These are phyloP conservation scores for Pythium sukuiense DNA, from an alignment of 352 stramenopile species.

Conservation along the genomic window DNA sequence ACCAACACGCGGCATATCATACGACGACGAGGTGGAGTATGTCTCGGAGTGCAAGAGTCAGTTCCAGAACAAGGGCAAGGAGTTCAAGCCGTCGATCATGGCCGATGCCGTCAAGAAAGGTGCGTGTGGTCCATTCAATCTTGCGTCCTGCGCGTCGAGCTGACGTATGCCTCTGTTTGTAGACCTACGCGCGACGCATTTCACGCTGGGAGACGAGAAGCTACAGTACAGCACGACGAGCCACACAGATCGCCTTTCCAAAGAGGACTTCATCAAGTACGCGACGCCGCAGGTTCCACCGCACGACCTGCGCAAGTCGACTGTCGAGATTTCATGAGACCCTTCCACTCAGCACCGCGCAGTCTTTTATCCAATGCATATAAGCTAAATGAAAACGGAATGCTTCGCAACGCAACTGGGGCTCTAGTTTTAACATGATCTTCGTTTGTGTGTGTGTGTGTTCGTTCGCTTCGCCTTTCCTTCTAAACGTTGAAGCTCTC, in stretches of 20 bases:
- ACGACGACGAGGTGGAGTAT: constrained; percentile 80
- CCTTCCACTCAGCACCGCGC: background rate
- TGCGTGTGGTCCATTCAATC: constrained; percentile 23
- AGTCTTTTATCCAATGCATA: constrained; percentile 5
- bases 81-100: constrained; percentile 73
- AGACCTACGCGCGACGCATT: constrained; percentile 84
- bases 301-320: constrained; percentile 71
- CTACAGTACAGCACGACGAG: constrained; percentile 73
- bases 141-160: background rate
- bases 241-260: constrained; percentile 50
- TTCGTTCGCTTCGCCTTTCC: background rate
- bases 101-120: constrained; percentile 75
- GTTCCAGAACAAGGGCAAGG: constrained; percentile 72
- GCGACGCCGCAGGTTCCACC: constrained; percentile 40
- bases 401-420: background rate
- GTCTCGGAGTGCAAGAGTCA: constrained; percentile 70
- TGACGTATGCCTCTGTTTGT: background rate
- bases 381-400: background rate
- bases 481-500: constrained; percentile 99
- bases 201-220: constrained; percentile 60
- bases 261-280: constrained; percentile 63
- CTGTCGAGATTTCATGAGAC: constrained; percentile 53
- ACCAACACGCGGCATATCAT: constrained; percentile 62
- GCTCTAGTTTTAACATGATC: constrained; percentile 6
- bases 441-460: background rate